Evolutionary conservation across 306 rosid species (phyloP).

Genomic region (Cicer chorassanicum): DNA sequence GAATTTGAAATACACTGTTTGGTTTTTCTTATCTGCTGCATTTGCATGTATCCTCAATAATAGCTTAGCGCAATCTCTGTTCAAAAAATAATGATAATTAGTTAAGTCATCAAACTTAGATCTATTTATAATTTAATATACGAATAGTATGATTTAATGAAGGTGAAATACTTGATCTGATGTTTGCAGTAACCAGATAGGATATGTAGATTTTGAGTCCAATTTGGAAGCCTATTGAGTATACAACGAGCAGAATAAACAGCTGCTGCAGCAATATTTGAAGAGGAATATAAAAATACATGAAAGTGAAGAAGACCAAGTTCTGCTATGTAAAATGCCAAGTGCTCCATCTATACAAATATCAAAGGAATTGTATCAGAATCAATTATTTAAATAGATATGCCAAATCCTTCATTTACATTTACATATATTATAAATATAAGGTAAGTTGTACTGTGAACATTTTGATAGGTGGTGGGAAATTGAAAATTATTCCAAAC

Average conservation of each 20-base stretch:
- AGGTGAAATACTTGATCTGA: not conserved
- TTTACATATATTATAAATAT: too few species aligned
- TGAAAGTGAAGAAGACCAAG: not conserved
- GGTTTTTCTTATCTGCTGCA: not conserved
- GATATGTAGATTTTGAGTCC: not conserved
- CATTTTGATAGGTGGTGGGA: too few species aligned
- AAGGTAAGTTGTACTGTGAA: too few species aligned
- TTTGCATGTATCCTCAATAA: not conserved
- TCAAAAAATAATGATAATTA: not conserved
- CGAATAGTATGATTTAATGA: not conserved
- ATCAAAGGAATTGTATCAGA: not conserved
- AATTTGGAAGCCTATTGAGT: not conserved
- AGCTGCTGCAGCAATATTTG: not conserved
- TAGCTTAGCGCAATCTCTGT: not conserved
- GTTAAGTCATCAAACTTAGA: not conserved
- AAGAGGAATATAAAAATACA: not conserved
- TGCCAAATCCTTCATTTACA: too few species aligned
- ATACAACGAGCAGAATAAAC: not conserved
- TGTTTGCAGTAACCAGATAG: not conserved
- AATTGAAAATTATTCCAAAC: too few species aligned
- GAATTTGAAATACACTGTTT: not conserved
- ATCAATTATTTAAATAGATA: not conserved
- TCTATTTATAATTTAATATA: not conserved
- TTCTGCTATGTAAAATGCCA: conserved; percentile 4
- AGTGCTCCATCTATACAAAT: not conserved